Evolutionary conservation across 768 basidiomycete genomes (phyloP).

Genomic region (Kwoniella europaea): DNA sequence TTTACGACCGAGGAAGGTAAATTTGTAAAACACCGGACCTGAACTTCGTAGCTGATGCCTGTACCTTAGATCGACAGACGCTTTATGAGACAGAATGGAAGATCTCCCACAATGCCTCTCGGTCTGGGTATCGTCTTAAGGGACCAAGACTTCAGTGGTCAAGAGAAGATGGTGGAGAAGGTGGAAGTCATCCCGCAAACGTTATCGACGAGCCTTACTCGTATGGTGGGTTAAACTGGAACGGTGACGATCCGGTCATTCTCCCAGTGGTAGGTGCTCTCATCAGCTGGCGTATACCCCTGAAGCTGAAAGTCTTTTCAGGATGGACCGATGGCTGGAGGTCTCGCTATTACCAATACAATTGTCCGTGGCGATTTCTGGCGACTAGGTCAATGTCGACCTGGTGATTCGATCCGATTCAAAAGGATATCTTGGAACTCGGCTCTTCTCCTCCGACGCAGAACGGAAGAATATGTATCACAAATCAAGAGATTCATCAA

Average conservation of each 20-base stretch:
- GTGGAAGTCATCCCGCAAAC: slow-evolving; percentile 72
- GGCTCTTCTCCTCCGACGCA: slow-evolving; percentile 55
- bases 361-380: slow-evolving; percentile 61
- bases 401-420: slow-evolving; percentile 67
- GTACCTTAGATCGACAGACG: slow-evolving; percentile 59
- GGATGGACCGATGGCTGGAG: slow-evolving; percentile 45
- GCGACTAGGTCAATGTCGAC: slow-evolving; percentile 71
- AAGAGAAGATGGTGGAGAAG: slow-evolving; percentile 67
- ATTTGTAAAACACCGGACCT: slow-evolving; percentile 1
- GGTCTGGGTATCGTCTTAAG: slow-evolving; percentile 70
- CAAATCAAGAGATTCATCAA: slow-evolving; percentile 23
- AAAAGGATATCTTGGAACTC: slow-evolving; percentile 62
- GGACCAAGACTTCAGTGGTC: slow-evolving; percentile 66
- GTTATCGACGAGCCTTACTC: slow-evolving; percentile 60
- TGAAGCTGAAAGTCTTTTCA: slow-evolving; percentile 14
- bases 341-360: slow-evolving; percentile 35
- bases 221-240: slow-evolving; percentile 53
- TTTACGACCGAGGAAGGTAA: slow-evolving; percentile 62
- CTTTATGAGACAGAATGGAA: slow-evolving; percentile 67
- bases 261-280: slow-evolving; percentile 14
- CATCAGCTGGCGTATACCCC: not conserved
- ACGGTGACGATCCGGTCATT: slow-evolving; percentile 69
- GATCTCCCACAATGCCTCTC: slow-evolving; percentile 67
- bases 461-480: slow-evolving; percentile 56
- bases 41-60: not conserved